Conservation (phyloP, 1,284 basidiomycete species). For the Leccinum pachyderme region DNA sequence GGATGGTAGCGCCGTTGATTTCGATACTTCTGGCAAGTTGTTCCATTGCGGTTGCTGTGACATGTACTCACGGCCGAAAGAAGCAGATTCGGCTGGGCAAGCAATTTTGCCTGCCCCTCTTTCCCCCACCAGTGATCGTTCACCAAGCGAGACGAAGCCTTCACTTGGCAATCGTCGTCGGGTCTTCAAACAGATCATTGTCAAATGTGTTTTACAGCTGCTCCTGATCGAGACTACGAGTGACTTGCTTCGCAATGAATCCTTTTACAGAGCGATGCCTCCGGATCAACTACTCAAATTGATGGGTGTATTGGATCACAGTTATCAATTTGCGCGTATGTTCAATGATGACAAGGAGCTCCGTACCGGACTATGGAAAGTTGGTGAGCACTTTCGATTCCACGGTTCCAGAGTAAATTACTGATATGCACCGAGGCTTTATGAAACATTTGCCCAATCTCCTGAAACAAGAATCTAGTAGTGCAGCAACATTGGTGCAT, state of each 20-base stretch:
- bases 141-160: conserved; percentile 45
- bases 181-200: conserved; percentile 98
- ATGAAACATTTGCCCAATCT: conserved; percentile 99
- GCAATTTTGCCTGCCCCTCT: conserved; percentile 80
- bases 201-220: conserved; percentile 98
- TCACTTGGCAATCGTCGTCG: conserved; percentile 76
- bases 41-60: background rate
- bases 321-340: conserved; percentile 94
- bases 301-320: conserved; percentile 94
- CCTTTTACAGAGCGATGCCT: conserved; percentile 93
- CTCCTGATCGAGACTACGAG: conserved; percentile 97
- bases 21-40: conserved; percentile 51
- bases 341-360: conserved; percentile 99
- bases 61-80: conserved; percentile 10
- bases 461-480: conserved; percentile 97
- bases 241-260: conserved; percentile 89
- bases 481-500: conserved; percentile 93
- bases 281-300: conserved; percentile 89
- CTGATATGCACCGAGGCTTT: conserved; percentile 63
- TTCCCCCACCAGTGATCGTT: conserved; percentile 59
- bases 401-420: background rate
- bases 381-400: conserved; percentile 59
- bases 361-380: conserved; percentile 98
- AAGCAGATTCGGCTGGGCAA: conserved; percentile 55
- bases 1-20: conserved; percentile 56